Base-by-base conservation (phyloP, 345 rosid species). In the Psidium friedrichsthalianum region DNA sequence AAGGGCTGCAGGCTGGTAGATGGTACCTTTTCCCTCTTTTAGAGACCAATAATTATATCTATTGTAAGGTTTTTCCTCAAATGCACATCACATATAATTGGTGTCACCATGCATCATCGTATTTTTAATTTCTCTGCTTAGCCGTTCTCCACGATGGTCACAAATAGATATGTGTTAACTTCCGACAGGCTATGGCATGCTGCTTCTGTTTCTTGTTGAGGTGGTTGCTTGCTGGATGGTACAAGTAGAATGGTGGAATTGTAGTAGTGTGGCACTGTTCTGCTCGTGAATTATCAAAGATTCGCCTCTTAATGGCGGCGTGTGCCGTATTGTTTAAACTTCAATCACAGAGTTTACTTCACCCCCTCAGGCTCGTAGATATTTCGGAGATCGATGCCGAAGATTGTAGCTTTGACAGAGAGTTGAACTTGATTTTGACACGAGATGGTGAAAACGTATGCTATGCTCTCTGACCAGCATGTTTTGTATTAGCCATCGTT, bases 161-260 rank as follows among this genome's bases (percentile, higher is more conserved):
- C 7, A 55, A 27, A 21, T 14, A 40, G 20, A 25, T 25, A 54
- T 82, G 82, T n/a, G 74, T 5, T 83, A 74, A 64, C 81, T 86
- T 69, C 42, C 24, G 25, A 82, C 93, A 97, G 99, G 98, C 92
- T 53, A 54, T 97, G 58, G 98, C 94, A 55, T 94, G 99, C 89
- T 90, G 94, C 89, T 92, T 96, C 83, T 95, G 98, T 64, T 97
- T 95, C 92, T 15, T 94, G 90, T 90, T 96, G 90, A 89, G 99
- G 82, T 93, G 95, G 87, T 84, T 96, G 58, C 98, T 97, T n/a
- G 89, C 99, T 6, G 99, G 99, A n/a, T 96, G 99, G 98, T 97
- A 97, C 91, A 96, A 97, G 85, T 95, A 89, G 92, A 55, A 49
- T 74, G 58, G 54, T 83, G 27, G 86, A 61, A 53, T 83, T 51